Evolutionary conservation across 2,329 filamentous ascomycete genomes (phyloP).

Genomic region (Hypoxylon sp.): DNA sequence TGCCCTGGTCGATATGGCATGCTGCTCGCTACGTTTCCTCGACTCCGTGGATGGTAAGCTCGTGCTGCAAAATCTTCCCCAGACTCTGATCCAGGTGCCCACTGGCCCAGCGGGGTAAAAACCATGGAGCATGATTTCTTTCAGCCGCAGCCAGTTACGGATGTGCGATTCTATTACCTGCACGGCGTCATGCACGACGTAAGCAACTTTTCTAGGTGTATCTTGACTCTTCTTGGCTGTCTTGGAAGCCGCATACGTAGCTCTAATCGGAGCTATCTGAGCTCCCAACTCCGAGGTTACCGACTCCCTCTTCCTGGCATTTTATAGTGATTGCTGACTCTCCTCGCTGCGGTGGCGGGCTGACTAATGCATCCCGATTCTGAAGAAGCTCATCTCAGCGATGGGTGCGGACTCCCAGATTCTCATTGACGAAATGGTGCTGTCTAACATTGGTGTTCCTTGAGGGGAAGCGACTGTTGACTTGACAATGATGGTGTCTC

Average conservation of each 20-base stretch:
- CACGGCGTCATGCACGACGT: conserved; percentile 57
- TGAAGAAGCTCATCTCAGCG: conserved; percentile 52
- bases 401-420: conserved; percentile 56
- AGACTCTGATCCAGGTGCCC: background rate
- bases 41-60: too few relatives aligned
- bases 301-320: too few relatives aligned
- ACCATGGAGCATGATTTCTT: conserved; percentile 49
- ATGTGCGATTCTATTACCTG: conserved; percentile 57
- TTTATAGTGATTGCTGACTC: background rate
- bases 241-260: background rate
- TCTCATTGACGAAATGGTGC: conserved; percentile 61
- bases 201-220: background rate
- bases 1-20: background rate
- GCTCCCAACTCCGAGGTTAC: too few relatives aligned
- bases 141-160: conserved; percentile 45
- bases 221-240: background rate
- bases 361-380: conserved; percentile 53
- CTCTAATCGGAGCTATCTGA: too few relatives aligned
- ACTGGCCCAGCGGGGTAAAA: background rate
- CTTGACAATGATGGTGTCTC: conserved; percentile 56
- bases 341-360: conserved; percentile 51
- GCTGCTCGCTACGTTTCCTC: background rate
- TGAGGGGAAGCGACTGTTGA: conserved; percentile 55
- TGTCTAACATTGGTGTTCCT: conserved; percentile 55
- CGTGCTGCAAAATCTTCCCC: too few relatives aligned